Conservation (phyloP, 2,329 filamentous ascomycete species). For the Botrytis squamosa region DNA sequence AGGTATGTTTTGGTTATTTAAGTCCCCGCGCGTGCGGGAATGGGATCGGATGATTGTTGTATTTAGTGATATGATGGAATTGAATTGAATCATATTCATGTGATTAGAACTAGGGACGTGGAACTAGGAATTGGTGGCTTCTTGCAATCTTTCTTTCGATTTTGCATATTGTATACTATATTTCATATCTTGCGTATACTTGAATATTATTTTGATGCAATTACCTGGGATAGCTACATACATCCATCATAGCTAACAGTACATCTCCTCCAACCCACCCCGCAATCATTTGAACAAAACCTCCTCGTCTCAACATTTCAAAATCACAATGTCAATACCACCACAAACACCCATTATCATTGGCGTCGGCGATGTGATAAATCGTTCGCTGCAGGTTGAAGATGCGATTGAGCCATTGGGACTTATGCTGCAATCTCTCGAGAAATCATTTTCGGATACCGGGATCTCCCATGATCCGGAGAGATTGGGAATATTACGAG, state of each 20-base stretch:
- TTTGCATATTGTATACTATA: neutral
- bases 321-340: neutral
- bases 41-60: neutral
- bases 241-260: neutral
- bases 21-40: neutral
- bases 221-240: neutral
- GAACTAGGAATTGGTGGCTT: neutral
- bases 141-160: too few relatives aligned
- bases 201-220: neutral
- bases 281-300: neutral
- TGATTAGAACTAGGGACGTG: neutral
- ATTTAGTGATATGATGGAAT: too few relatives aligned
- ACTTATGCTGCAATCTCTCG: constrained; percentile 45
- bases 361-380: constrained; percentile 61
- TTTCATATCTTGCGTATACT: neutral
- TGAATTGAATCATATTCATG: neutral
- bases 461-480: constrained; percentile 44
- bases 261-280: neutral
- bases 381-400: constrained; percentile 50
- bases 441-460: neutral
- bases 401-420: constrained; percentile 59
- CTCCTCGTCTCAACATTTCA: neutral
- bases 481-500: constrained; percentile 34
- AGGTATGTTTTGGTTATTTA: neutral
- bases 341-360: constrained; percentile 53